Evolutionary conservation across 2,329 filamentous ascomycete species (phyloP).

Genomic region (Aureobasidium vineae): DNA sequence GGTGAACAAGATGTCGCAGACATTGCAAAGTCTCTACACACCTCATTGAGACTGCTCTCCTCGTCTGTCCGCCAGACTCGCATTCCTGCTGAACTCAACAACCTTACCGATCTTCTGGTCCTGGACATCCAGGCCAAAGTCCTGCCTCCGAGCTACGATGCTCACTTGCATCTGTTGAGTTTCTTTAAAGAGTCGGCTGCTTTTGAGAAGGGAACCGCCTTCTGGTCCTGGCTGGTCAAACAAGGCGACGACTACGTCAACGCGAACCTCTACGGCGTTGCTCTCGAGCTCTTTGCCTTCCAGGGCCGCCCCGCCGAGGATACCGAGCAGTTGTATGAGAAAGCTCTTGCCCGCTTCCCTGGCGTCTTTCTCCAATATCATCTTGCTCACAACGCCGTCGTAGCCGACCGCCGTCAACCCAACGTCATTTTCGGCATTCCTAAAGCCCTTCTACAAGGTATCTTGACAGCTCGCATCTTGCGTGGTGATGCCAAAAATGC

Average conservation of each 20-base stretch:
- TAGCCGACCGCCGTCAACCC: slow-evolving; percentile 44
- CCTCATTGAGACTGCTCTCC: slow-evolving; percentile 33
- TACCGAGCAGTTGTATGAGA: slow-evolving; percentile 48
- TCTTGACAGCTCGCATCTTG: slow-evolving; percentile 49
- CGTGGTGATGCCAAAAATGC: slow-evolving; percentile 49
- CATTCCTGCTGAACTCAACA: slow-evolving; percentile 20
- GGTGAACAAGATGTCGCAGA: slow-evolving; percentile 34
- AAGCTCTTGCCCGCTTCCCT: slow-evolving; percentile 50
- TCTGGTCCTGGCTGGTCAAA: slow-evolving; percentile 51
- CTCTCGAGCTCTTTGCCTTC: slow-evolving; percentile 50
- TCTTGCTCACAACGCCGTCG: slow-evolving; percentile 48
- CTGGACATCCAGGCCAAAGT: slow-evolving; percentile 41
- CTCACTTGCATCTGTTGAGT: slow-evolving; percentile 49
- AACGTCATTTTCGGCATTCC: slow-evolving; percentile 41
- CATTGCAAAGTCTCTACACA: slow-evolving; percentile 43
- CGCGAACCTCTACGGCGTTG: slow-evolving; percentile 47
- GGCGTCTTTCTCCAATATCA: slow-evolving; percentile 50
- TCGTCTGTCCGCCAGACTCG: background rate
- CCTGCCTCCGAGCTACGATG: slow-evolving; percentile 40
- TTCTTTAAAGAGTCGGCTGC: slow-evolving; percentile 49
- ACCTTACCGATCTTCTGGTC: slow-evolving; percentile 43
- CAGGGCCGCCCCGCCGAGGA: slow-evolving; percentile 42
- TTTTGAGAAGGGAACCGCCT: slow-evolving; percentile 41
- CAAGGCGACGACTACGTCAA: slow-evolving; percentile 46
- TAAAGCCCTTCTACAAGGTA: slow-evolving; percentile 48